Base-by-base conservation (phyloP, 768 basidiomycete species). In the Amanita inopinata region DNA sequence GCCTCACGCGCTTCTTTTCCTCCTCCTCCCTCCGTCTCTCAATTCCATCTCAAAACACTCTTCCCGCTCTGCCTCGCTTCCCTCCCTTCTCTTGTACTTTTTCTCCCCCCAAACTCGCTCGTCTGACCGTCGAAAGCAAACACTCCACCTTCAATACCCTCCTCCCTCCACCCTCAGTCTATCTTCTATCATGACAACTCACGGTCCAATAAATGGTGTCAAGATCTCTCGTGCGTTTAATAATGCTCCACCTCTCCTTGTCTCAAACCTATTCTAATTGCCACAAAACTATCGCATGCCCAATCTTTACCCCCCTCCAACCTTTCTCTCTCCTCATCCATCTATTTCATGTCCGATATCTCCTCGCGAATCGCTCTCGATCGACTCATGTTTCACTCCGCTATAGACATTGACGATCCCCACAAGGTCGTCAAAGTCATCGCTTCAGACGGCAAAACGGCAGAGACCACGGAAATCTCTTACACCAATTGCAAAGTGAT, bases 401-500 rank as follows among this genome's bases (percentile, higher is more conserved):
- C 48, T 53, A 40, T 40, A 49, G 81, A 79, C 60, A 78, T 85
- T 66, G 96, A 98, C 69, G 94, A 99, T 70, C 91, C 94, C n/a
- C 77, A 83, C 64, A 88, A 88, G 69, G 76, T 96, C 57, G 83
- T 94, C 70, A 91, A 88, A 62, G 96, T 99, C 55, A 73, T 86
- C 60, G 94, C 93, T 46, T 88, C 84, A 49, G 86, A 93, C 56
- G 96, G 96, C 66, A 97, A 93, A 77, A 69, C 82, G 4, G 91
- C 88, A 55, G 84, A 87, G 38, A 82, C 85, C 49, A 74, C 75
- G 56, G 85, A 92, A 53, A 80, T 98, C 56, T 76, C 82, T 36
- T 99, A 99, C 70, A 96, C 88, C 53, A 92, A 88, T 62, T 94
- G 87, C 74, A 98, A 96, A 67, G 89, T 99, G 59, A 87, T 93